Evolutionary conservation across 768 basidiomycete species (phyloP), one percentile per base, ranked within the genome.

Genomic region (Astraeus odoratus): DNA sequence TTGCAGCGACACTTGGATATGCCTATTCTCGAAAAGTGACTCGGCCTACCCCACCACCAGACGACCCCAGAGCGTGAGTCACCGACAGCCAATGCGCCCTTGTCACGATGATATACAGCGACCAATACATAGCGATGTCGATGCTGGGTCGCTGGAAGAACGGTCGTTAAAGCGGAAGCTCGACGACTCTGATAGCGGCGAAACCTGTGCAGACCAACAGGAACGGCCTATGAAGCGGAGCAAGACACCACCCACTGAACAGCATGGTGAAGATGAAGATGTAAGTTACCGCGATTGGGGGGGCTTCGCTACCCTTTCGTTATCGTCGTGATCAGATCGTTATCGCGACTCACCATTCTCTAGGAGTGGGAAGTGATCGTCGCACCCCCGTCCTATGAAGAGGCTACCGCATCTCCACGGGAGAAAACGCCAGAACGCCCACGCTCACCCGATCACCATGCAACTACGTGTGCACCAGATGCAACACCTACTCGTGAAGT

Each of bases 1-100:
- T 80, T 51, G 77, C 78, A 43, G 78, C 77, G 7, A 76, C 75
- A 12, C 70, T 80, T 20, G 76, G 78, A 40, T 81, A 80, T 51
- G 75, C 76, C 3, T 78, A 69, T 49, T 63, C 72, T 18, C 73
- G 77, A 41, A 73, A 71, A 46, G 61, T 58, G 8, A 51, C 43
- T 25, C 37, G 44, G 16, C 48, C 55, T 30, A 40, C 60, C 9
- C 36, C 50, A 36, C 30, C 57, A 27, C n/a, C 51, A 23, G 47
- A 46, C 53, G 46, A 54, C n/a, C 4, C 51, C 54, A 53, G 48
- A 55, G 54, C 50, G 63, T 66, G 49, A 66, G 63, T 64, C 55
- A 46, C 56, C 51, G 53, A 51, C 52, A 61, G 36, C 52, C 53
- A 62, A 23, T 57, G 46, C 52, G 51, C 56, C 62, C 55, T 52